Base-by-base conservation (phyloP, 176 grass and related monocot species). In the Pontederia paniculata region DNA sequence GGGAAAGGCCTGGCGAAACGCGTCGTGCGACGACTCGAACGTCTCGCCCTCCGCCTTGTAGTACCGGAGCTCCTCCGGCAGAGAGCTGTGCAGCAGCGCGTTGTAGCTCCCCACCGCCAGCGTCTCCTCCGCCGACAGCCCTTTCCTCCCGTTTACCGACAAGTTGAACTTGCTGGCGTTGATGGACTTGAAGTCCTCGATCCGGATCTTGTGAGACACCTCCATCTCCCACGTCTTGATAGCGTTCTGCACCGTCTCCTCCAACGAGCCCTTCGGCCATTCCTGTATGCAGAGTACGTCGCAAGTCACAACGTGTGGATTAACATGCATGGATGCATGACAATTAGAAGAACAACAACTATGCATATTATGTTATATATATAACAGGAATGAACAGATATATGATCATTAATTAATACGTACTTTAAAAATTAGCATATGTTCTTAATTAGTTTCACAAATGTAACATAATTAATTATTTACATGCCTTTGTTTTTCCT, bases 171-270 rank as follows among this genome's bases (percentile, higher is more conserved):
- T 53, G 0, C 50, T 68, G 0, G 57, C 82, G 76, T 78, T 83
- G 43, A 96, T 76, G 51, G 85, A 86, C 80, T 96, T 96, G 82
- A 96, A 96, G 79, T 96, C 85, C 19, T 5, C 45, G 10, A 96
- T 58, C 11, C 67, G 70, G 12, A 67, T 50, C 85, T 96, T 89
- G 82, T 89, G 85, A 19, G 85, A 89, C 63, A 89, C 76, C 82
- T 89, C 90, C 90, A 96, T 96, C 70, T 96, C 90, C 90, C 90
- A 96, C 58, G 90, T 96, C 68, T 96, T 89, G 59, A 96, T 78
- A 43, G 82, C 85, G 50, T 96, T 89, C 75, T 96, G 90, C 59
- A 96, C 76, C 50, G 50, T 75, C 76, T 89, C 90, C 71, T 96
- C 90, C 49, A 96, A 68, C 63, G 90, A 89, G 0, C 85, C 85